Conservation (phyloP, 2,329 filamentous ascomycete species). For the Dactylella cylindrospora region DNA sequence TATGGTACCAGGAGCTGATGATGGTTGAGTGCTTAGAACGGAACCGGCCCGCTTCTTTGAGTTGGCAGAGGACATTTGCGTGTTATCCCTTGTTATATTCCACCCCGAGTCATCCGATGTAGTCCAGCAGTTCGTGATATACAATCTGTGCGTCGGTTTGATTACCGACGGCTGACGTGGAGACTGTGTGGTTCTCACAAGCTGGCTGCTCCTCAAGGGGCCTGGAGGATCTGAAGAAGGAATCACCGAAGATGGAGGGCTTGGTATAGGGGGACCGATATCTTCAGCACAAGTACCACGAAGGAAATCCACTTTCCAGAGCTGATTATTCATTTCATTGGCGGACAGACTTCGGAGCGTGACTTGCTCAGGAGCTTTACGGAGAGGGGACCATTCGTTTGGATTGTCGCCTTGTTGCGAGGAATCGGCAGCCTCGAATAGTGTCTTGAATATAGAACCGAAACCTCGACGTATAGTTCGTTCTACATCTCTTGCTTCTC, state of each 20-base stretch:
- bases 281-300: constrained; percentile 40
- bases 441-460: constrained; percentile 8
- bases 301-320: constrained; percentile 43
- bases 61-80: constrained; percentile 25
- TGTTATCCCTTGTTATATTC: constrained; percentile 26
- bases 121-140: constrained; percentile 37
- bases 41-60: constrained; percentile 19
- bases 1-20: constrained; percentile 9
- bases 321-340: constrained; percentile 36
- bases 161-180: neutral
- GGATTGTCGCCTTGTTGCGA: constrained; percentile 19
- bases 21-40: constrained; percentile 33
- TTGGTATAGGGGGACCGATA: constrained; percentile 8
- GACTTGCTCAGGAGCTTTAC: constrained; percentile 33
- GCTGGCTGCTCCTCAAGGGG: constrained; percentile 23
- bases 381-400: constrained; percentile 37
- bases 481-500: constrained; percentile 39
- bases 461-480: constrained; percentile 36
- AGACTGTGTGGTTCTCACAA: constrained; percentile 5
- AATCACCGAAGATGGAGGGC: constrained; percentile 12
- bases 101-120: constrained; percentile 15
- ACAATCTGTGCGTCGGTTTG: constrained; percentile 31
- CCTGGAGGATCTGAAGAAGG: constrained; percentile 11
- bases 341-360: constrained; percentile 20
- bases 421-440: constrained; percentile 20